Percentiles rank a stretch among this genome's conserved stretches.
Conservation (phyloP, 1,284 basidiomycete species). For the Moniliella sp. region DNA sequence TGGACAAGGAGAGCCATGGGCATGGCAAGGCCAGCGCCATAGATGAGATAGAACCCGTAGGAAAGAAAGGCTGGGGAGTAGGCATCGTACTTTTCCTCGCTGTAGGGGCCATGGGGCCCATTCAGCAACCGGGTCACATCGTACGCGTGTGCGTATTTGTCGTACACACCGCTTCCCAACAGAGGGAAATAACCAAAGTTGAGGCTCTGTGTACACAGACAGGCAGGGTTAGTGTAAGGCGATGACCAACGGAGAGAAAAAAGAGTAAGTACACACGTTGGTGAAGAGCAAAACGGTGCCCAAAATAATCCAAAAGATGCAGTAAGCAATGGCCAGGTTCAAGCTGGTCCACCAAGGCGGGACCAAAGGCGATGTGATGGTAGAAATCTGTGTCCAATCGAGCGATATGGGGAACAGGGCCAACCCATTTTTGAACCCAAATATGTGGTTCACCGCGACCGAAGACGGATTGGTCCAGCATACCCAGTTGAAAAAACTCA, state of each 20-base stretch:
- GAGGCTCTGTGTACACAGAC: too few relatives aligned
- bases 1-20: background rate
- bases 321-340: background rate
- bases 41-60: background rate
- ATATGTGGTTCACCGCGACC: constrained; percentile 21
- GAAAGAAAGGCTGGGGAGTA: background rate
- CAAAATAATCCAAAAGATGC: constrained; percentile 9
- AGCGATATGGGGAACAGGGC: constrained; percentile 19
- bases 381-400: constrained; percentile 18
- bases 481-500: constrained; percentile 32
- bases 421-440: constrained; percentile 15
- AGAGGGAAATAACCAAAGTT: background rate
- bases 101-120: background rate
- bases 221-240: too few relatives aligned
- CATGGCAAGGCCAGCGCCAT: background rate
- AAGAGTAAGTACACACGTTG: constrained; percentile 6
- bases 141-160: background rate
- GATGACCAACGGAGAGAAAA: too few relatives aligned
- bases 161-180: background rate
- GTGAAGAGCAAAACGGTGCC: constrained; percentile 21
- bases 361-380: constrained; percentile 3
- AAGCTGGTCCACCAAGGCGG: background rate
- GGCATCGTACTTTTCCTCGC: background rate
- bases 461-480: constrained; percentile 3
- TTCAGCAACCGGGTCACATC: background rate